Evolutionary conservation across 1,284 basidiomycete genomes (phyloP).

Genomic region (Pascua sp.): DNA sequence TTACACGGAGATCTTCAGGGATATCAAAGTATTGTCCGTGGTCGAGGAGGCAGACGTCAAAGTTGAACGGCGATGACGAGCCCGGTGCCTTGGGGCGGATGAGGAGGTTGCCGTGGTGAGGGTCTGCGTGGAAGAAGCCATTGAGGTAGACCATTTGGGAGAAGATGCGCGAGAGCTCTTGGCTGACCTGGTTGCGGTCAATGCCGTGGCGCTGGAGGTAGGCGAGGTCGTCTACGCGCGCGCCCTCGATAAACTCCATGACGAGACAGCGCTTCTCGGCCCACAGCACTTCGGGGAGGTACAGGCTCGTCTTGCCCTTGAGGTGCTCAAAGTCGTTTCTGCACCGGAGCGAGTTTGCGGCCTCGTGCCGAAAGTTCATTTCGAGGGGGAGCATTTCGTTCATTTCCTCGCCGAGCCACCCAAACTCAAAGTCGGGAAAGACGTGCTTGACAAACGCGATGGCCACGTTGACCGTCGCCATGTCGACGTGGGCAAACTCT

Average conservation of each 20-base stretch:
- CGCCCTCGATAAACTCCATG: conserved; percentile 88
- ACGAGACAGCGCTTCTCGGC: conserved; percentile 82
- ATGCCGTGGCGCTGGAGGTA: conserved; percentile 82
- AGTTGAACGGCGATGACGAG: conserved; percentile 81
- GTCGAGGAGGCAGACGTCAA: conserved; percentile 88
- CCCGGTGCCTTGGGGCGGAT: conserved; percentile 67
- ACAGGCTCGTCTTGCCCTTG: conserved; percentile 68
- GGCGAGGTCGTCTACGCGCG: conserved; percentile 80
- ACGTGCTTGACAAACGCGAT: conserved; percentile 81
- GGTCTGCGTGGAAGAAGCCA: conserved; percentile 57
- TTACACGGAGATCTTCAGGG: conserved; percentile 64
- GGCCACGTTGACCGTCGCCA: conserved; percentile 50
- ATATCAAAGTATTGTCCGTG: conserved; percentile 87
- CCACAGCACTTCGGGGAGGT: conserved; percentile 82
- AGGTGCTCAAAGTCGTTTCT: conserved; percentile 65
- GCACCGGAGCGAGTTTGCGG: conserved; percentile 73
- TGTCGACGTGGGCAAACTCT: conserved; percentile 87
- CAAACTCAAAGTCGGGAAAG: conserved; percentile 70
- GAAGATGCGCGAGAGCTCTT: conserved; percentile 79
- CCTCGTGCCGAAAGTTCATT: conserved; percentile 77
- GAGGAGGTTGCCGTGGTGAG: conserved; percentile 72
- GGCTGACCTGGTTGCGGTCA: conserved; percentile 87
- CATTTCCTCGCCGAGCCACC: conserved; percentile 93
- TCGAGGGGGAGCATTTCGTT: conserved; percentile 87
- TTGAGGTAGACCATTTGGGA: conserved; percentile 95